These are phyloP conservation scores for Aspergillus latus DNA, from an alignment of 2,329 filamentous ascomycete species.

Conservation along the genomic window DNA sequence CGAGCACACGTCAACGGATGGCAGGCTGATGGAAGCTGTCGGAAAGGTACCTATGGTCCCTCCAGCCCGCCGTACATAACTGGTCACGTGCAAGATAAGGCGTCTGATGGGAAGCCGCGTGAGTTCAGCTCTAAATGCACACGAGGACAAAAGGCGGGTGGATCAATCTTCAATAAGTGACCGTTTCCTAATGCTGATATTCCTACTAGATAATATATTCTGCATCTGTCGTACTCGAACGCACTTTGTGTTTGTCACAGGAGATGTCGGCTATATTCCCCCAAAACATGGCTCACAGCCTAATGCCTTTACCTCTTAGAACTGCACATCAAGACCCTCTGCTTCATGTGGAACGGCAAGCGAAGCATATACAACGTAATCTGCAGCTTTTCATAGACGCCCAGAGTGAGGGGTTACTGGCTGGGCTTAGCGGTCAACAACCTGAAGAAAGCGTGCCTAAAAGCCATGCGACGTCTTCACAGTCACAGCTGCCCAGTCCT, in stretches of 20 bases:
- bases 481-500: constrained; percentile 23
- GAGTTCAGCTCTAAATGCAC: background rate
- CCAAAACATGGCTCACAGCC: constrained; percentile 23
- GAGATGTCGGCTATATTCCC: constrained; percentile 35
- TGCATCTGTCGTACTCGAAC: background rate
- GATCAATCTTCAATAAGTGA: too few relatives aligned
- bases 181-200: too few relatives aligned
- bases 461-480: constrained; percentile 41
- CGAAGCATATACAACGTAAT: constrained; percentile 56
- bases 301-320: constrained; percentile 32
- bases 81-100: constrained; percentile 22
- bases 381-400: constrained; percentile 61
- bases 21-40: constrained; percentile 28
- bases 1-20: constrained; percentile 35
- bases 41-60: constrained; percentile 27
- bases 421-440: constrained; percentile 44
- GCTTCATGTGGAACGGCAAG: constrained; percentile 53
- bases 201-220: background rate
- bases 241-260: background rate
- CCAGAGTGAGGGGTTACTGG: constrained; percentile 58
- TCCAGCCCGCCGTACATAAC: constrained; percentile 26
- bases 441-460: constrained; percentile 47
- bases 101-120: constrained; percentile 18
- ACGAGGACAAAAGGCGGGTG: background rate
- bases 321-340: constrained; percentile 43